Conservation (phyloP, 2,329 filamentous ascomycete species). For the Penicillium sclerotigenum region DNA sequence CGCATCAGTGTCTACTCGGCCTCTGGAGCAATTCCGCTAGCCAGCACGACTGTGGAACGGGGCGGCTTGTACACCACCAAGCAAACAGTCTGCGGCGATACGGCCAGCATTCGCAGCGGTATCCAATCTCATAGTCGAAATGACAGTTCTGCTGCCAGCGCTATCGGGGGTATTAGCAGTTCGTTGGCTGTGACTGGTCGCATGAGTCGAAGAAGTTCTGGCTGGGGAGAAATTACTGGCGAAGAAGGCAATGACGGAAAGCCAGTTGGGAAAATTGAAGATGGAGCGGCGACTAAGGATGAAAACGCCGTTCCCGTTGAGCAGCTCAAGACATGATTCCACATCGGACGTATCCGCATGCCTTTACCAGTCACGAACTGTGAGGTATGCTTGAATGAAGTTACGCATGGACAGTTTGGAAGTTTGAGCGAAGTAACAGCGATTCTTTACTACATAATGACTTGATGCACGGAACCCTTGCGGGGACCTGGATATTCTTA, state of each 20-base stretch:
- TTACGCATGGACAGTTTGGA: conserved; percentile 12
- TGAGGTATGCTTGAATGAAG: conserved; percentile 14
- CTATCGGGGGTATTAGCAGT: conserved; percentile 57
- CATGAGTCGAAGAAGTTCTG: conserved; percentile 44
- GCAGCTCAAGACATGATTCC: conserved; percentile 9
- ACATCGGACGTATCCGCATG: neutral
- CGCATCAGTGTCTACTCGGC: conserved; percentile 71
- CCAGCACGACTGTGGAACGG: conserved; percentile 64
- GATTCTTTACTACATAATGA: conserved; percentile 20
- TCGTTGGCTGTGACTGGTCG: conserved; percentile 53
- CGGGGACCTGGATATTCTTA: conserved; percentile 11
- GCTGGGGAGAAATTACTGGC: conserved; percentile 45
- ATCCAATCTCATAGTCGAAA: conserved; percentile 72
- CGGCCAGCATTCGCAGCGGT: conserved; percentile 74
- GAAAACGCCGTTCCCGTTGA: conserved; percentile 12
- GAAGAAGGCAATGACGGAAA: conserved; percentile 37
- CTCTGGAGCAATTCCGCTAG: conserved; percentile 60
- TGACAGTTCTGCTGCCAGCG: conserved; percentile 77
- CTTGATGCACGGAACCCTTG: conserved; percentile 16
- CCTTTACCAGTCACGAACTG: neutral
- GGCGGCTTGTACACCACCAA: conserved; percentile 75
- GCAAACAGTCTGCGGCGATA: conserved; percentile 57
- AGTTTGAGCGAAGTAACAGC: conserved; percentile 3
- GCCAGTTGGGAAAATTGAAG: conserved; percentile 13
- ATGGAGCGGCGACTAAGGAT: conserved; percentile 38